Conservation (phyloP, 208 protist genomes). For the Trichomonas tenax region DNA sequence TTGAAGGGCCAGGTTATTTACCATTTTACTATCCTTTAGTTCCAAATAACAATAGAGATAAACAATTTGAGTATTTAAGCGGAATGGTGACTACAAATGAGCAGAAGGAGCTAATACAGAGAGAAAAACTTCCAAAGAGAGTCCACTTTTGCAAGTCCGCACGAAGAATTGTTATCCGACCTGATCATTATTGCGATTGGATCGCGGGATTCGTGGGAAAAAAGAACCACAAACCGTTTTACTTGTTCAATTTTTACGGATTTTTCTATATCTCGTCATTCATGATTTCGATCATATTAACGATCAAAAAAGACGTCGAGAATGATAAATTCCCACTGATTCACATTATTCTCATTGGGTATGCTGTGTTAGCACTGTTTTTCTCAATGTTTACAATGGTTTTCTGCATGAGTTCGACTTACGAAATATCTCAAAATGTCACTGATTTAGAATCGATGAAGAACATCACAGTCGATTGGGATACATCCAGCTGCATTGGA, state of each 20-base stretch:
- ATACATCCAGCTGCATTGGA: not conserved
- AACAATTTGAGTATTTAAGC: not conserved
- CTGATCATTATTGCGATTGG: not conserved
- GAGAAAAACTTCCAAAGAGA: not conserved
- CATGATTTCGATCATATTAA: not conserved
- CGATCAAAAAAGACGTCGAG: not conserved
- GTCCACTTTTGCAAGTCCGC: not conserved
- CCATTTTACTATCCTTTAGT: not conserved
- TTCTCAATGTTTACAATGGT: not conserved
- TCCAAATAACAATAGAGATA: not conserved
- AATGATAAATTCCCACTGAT: not conserved
- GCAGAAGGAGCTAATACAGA: not conserved
- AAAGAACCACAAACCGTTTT: not conserved
- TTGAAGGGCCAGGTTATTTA: constrained; percentile 9
- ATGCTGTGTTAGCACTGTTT: not conserved
- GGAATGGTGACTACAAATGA: not conserved
- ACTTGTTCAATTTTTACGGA: not conserved
- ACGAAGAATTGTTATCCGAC: not conserved
- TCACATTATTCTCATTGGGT: not conserved
- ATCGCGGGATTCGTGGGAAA: not conserved
- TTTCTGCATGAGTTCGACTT: not conserved
- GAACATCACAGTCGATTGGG: not conserved
- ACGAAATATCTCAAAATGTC: not conserved
- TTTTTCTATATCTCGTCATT: not conserved
- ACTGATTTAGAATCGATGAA: not conserved